Percentiles rank a stretch among this genome's conserved stretches.
Conservation (phyloP, 441 rosid genomes). For the Euphorbia schlechtendalii region DNA sequence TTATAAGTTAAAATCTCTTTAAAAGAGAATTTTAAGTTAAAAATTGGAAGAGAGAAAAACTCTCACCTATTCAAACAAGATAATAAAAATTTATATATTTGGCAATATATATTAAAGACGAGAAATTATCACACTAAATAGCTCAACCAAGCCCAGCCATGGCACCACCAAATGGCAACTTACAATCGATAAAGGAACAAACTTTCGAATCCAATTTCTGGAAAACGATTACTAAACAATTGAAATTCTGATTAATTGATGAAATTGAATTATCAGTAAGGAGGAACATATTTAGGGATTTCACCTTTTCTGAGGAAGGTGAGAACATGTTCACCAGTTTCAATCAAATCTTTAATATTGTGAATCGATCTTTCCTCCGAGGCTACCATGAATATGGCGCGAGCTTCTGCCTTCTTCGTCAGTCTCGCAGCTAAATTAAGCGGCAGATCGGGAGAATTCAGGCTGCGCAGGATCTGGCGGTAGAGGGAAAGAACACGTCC, state of each 20-base stretch:
- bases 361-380: conserved; percentile 61
- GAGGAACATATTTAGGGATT: conserved; percentile 40
- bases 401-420: conserved; percentile 64
- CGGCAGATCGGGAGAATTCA: conserved; percentile 58
- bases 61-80: too few species aligned
- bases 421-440: conserved; percentile 65
- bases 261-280: neutral
- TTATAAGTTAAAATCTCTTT: too few species aligned
- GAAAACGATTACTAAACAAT: too few species aligned
- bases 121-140: too few species aligned
- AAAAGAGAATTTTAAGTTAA: too few species aligned
- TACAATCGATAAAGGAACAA: neutral
- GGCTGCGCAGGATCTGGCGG: conserved; percentile 59
- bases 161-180: neutral
- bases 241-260: neutral
- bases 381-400: conserved; percentile 54
- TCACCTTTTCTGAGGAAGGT: conserved; percentile 52
- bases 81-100: too few species aligned
- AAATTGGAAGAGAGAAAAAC: too few species aligned
- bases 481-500: conserved; percentile 58
- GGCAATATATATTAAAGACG: too few species aligned
- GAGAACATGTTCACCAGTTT: conserved; percentile 59
- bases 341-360: conserved; percentile 60
- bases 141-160: too few species aligned
- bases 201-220: neutral